Conservation (phyloP, 2,329 filamentous ascomycete species). For the Beauveria sp. region DNA sequence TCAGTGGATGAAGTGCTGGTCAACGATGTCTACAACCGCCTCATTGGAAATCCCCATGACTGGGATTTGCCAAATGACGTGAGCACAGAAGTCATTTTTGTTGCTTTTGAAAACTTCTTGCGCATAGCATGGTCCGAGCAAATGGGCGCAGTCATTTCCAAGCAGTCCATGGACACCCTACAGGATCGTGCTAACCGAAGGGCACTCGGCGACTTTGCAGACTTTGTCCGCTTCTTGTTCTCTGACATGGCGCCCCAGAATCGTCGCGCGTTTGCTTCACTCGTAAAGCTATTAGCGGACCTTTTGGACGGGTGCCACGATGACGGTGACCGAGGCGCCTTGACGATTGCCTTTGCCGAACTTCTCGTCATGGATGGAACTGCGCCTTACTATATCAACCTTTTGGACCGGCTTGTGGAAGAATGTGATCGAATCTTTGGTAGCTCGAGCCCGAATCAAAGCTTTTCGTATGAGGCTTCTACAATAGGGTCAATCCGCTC, state of each 20-base stretch:
- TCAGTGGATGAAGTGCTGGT: slow-evolving; percentile 70
- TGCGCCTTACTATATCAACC: slow-evolving; percentile 76
- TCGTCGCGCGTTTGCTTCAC: slow-evolving; percentile 68
- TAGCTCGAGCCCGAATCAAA: slow-evolving; percentile 39
- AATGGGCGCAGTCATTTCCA: slow-evolving; percentile 73
- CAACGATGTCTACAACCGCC: slow-evolving; percentile 83
- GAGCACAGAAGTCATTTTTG: slow-evolving; percentile 77
- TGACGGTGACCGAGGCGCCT: slow-evolving; percentile 78
- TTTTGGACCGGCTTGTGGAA: slow-evolving; percentile 81
- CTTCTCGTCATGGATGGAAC: slow-evolving; percentile 71
- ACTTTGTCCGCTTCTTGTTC: slow-evolving; percentile 59
- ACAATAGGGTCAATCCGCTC: slow-evolving; percentile 54
- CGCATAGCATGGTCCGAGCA: slow-evolving; percentile 81
- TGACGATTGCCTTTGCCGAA: slow-evolving; percentile 85
- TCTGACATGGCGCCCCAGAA: slow-evolving; percentile 62
- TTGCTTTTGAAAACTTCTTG: slow-evolving; percentile 89
- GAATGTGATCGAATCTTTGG: slow-evolving; percentile 88
- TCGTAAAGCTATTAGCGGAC: slow-evolving; percentile 81
- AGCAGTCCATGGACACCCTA: slow-evolving; percentile 63
- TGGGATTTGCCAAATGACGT: slow-evolving; percentile 71
- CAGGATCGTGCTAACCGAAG: slow-evolving; percentile 59
- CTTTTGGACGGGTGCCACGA: slow-evolving; percentile 84
- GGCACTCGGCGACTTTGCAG: slow-evolving; percentile 65
- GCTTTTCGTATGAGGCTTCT: slow-evolving; percentile 30
- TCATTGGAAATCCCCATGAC: slow-evolving; percentile 77